Conservation (phyloP, 768 basidiomycete species). For the Tylopilus balloui region DNA sequence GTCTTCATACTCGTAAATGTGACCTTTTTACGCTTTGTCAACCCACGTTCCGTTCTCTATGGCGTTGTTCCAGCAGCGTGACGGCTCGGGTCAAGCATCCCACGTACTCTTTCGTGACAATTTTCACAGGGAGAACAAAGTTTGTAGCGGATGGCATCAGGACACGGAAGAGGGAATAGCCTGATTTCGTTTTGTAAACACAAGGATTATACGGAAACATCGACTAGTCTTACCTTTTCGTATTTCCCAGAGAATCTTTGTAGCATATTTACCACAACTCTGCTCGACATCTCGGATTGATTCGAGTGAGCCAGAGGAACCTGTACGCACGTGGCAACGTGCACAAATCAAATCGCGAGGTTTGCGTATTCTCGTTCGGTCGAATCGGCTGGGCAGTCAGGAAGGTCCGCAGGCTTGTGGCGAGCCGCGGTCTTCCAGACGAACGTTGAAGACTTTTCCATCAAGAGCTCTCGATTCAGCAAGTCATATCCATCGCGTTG, state of each 20-base stretch:
- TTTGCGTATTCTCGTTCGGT: conserved; percentile 42
- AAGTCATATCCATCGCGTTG: not conserved
- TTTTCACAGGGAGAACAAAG: not conserved
- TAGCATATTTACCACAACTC: conserved; percentile 8
- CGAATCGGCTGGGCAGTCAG: conserved; percentile 14
- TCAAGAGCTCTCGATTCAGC: conserved; percentile 21
- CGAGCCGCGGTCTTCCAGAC: conserved; percentile 26
- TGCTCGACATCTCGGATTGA: not conserved
- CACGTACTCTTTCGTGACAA: not conserved
- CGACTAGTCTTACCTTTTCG: not conserved
- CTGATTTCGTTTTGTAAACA: not conserved
- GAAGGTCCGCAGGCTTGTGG: conserved; percentile 31
- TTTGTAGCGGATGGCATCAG: not conserved
- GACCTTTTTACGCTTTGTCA: not conserved
- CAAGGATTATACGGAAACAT: too few species aligned
- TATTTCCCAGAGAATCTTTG: conserved; percentile 6
- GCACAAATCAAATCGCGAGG: conserved; percentile 34
- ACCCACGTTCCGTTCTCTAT: not conserved
- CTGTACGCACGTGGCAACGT: conserved; percentile 20
- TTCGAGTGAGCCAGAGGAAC: not conserved
- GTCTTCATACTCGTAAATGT: not conserved
- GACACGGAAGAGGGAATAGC: not conserved
- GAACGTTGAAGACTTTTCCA: conserved; percentile 27
- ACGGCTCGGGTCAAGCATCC: not conserved
- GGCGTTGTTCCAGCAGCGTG: not conserved